Percentiles rank a stretch among this genome's conserved stretches.
Evolutionary conservation across 2,329 filamentous ascomycete genomes (phyloP).

Genomic region (Arachnomyces sp.): DNA sequence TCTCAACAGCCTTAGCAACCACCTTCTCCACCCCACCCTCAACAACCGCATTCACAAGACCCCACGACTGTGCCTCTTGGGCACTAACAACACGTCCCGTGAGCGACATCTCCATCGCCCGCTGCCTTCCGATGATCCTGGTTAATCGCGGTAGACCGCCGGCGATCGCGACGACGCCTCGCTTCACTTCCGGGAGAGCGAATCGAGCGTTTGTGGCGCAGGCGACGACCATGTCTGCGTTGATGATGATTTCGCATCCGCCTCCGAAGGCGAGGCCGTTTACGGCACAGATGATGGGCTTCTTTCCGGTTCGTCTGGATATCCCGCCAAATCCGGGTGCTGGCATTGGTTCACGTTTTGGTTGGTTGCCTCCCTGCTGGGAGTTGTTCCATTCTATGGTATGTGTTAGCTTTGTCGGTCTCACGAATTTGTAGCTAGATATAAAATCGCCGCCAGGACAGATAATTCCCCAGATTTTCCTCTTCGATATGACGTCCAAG

Average conservation of each 20-base stretch:
- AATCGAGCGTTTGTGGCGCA: slow-evolving; percentile 47
- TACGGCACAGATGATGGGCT: slow-evolving; percentile 68
- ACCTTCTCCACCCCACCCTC: slow-evolving; percentile 20
- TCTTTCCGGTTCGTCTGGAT: slow-evolving; percentile 43
- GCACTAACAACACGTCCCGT: slow-evolving; percentile 55
- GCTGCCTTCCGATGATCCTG: slow-evolving; percentile 57
- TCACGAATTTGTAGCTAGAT: neutral
- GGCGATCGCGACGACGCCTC: slow-evolving; percentile 63
- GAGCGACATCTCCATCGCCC: slow-evolving; percentile 67
- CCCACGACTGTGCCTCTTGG: slow-evolving; percentile 56
- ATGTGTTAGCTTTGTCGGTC: neutral
- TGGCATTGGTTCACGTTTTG: slow-evolving; percentile 17
- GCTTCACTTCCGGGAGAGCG: slow-evolving; percentile 62
- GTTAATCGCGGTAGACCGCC: slow-evolving; percentile 62
- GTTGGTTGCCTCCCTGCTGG: slow-evolving; percentile 8
- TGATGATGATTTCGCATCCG: slow-evolving; percentile 68
- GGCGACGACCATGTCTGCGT: slow-evolving; percentile 64
- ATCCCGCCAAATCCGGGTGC: slow-evolving; percentile 36
- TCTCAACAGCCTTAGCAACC: slow-evolving; percentile 44
- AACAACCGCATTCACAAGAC: slow-evolving; percentile 63
- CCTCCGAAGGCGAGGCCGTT: slow-evolving; percentile 70
- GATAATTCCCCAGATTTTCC: too few relatives aligned
- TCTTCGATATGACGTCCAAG: too few relatives aligned
- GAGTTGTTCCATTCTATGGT: slow-evolving; percentile 27
- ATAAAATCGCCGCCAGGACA: too few relatives aligned